Base-by-base conservation (phyloP, 2,329 filamentous ascomycete species). In the Epichloe gansuensis region DNA sequence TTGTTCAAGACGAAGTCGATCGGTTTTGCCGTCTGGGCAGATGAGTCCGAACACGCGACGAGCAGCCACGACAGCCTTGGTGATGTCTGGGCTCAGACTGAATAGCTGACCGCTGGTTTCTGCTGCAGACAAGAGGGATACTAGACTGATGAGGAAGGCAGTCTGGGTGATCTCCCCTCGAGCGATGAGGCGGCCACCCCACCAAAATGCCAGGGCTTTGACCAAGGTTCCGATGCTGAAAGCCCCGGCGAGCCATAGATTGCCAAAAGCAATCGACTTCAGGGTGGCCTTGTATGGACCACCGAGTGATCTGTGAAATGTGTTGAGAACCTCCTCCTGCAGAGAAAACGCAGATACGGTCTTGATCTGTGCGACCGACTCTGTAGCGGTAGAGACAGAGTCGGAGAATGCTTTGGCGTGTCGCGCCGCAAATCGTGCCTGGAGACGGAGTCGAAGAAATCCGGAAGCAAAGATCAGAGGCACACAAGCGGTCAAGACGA, bases 121-220 rank as follows among this genome's bases (percentile, higher is more conserved):
- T 79, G 51, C 41, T 23, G 84, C 75, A 1, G 85, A 70, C 47
- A 85, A 72, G 0, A 80, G 76, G 5, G 74, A 4, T 79, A 72
- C 2, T 83, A 70, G 5, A 84, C 78, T 82, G 59, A 87, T 84
- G 64, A 89, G 82, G 68, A 89, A 89, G n/a, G 85, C 76, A 35
- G 81, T 78, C 43, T 77, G 77, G 3, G 69, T 73, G 57, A 84
- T 84, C 52, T 78, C 69, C 4, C 85, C 84, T 42, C 75, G 72
- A 49, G 82, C 76, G 54, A 89, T 86, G 56, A 81, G 79, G 58
- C 79, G 83, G 0, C 84, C 76, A 3, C 85, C 85, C 84, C 85
- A 90, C 84, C 85, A 90, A 66, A 88, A 89, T 0, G 84, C 82
- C 51, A 90, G 76, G 0, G 84, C 82, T 60, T 89, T 87, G 27